Evolutionary conservation across 2,329 filamentous ascomycete species (phyloP).

Genomic region (Alternaria arbusti): DNA sequence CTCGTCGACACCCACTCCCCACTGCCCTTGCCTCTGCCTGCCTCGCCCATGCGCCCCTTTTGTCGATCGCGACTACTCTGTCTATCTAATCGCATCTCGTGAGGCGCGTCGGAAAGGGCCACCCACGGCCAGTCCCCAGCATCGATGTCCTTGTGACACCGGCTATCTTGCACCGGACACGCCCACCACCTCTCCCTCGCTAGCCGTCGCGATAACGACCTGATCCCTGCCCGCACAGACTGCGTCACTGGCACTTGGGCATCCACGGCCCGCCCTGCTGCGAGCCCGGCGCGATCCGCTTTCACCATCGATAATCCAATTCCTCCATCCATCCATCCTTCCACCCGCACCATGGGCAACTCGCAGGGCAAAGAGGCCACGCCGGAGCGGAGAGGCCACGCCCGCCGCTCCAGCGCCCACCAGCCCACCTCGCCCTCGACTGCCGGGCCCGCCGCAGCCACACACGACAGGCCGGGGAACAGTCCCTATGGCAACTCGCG

Average conservation of each 20-base stretch:
- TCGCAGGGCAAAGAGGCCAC: slow-evolving; percentile 56
- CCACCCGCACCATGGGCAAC: slow-evolving; percentile 51
- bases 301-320: slow-evolving; percentile 13
- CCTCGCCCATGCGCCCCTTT: slow-evolving; percentile 18
- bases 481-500: slow-evolving; percentile 53
- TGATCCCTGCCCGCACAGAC: slow-evolving; percentile 23
- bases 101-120: slow-evolving; percentile 15
- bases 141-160: slow-evolving; percentile 50
- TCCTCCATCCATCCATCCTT: slow-evolving; percentile 8
- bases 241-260: slow-evolving; percentile 20
- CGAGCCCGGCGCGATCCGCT: slow-evolving; percentile 27
- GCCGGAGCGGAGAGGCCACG: slow-evolving; percentile 42
- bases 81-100: slow-evolving; percentile 16
- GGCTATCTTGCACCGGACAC: slow-evolving; percentile 32
- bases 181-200: slow-evolving; percentile 21
- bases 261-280: slow-evolving; percentile 19
- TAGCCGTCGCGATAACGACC: slow-evolving; percentile 16
- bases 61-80: slow-evolving; percentile 19
- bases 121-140: slow-evolving; percentile 21
- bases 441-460: slow-evolving; percentile 27
- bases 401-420: slow-evolving; percentile 42
- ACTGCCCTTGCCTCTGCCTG: slow-evolving; percentile 6
- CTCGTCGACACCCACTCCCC: slow-evolving; percentile 12
- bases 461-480: slow-evolving; percentile 39
- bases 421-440: slow-evolving; percentile 40